phyloP scores from a whole-genome alignment of 192 early-diverging fungal species.

The Coemansia sp. region DNA sequence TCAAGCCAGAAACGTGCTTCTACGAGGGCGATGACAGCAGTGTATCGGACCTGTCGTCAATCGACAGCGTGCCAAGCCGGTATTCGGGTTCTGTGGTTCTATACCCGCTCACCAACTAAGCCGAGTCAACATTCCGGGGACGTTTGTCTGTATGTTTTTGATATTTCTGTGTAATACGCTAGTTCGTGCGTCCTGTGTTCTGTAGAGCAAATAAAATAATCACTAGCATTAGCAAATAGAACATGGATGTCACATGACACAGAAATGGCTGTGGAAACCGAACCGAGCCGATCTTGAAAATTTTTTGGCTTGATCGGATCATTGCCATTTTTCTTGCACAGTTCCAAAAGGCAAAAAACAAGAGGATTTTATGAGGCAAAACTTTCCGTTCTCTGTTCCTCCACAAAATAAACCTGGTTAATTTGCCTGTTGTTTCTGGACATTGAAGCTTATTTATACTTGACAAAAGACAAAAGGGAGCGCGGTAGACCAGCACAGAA shows the following conservation, averaged over 20 bases:
- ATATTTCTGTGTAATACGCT: background rate
- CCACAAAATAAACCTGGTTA: background rate
- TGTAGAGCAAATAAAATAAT: too few species aligned
- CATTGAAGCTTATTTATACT: slow-evolving; percentile 2
- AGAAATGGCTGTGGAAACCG: background rate
- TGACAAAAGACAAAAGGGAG: background rate
- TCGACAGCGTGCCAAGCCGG: slow-evolving; percentile 8
- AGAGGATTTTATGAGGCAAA: background rate
- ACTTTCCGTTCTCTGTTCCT: background rate
- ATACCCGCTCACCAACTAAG: slow-evolving; percentile 10
- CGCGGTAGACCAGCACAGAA: background rate
- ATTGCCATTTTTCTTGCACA: slow-evolving; percentile 3
- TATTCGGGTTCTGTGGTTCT: slow-evolving; percentile 11
- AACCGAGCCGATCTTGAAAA: slow-evolving; percentile 3
- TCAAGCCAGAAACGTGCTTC: slow-evolving; percentile 12
- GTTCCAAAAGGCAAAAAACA: background rate
- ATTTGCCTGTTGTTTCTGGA: background rate
- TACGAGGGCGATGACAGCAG: slow-evolving; percentile 19
- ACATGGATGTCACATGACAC: too few species aligned
- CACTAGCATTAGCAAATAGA: too few species aligned
- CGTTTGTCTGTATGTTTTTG: background rate
- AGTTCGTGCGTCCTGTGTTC: background rate
- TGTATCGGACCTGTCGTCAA: slow-evolving; percentile 20
- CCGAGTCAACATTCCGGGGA: background rate
- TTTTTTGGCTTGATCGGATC: background rate